A percentile compares a stretch with the other conserved stretches of the same genome.
phyloP scores from a whole-genome alignment of 345 rosid species.

The Bruguiera gymnorhiza region DNA sequence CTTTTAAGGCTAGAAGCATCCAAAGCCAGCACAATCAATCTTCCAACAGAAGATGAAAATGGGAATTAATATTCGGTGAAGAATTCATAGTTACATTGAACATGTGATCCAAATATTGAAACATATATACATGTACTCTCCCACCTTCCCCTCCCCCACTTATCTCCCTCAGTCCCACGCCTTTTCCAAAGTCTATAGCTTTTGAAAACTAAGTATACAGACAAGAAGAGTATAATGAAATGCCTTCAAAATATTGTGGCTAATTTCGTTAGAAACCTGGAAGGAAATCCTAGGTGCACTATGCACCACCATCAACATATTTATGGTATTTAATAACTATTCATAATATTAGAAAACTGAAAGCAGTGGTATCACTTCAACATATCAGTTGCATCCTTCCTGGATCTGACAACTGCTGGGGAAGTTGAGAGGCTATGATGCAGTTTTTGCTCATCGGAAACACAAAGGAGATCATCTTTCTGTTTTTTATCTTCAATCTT shows the following conservation, averaged over 20 bases:
- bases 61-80: no score
- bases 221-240: no score
- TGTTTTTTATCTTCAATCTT: slow-evolving; percentile 7
- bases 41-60: no score
- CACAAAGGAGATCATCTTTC: not conserved
- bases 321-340: not conserved
- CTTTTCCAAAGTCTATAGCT: no score
- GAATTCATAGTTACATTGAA: no score
- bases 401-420: slow-evolving; percentile 20
- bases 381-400: slow-evolving; percentile 13
- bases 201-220: no score
- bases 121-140: no score
- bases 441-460: slow-evolving; percentile 20
- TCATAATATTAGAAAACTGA: not conserved
- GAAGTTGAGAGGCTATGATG: slow-evolving; percentile 20
- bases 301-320: not conserved
- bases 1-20: no score
- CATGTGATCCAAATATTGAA: no score
- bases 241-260: not conserved
- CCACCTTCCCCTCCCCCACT: no score
- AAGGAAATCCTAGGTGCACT: not conserved
- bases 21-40: no score
- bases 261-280: not conserved
- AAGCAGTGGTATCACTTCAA: slow-evolving; percentile 9
- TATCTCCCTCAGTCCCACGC: no score